A percentile compares a stretch with the other conserved stretches of the same genome.
phyloP scores from a whole-genome alignment of 768 basidiomycete genomes.

The Leccinum pellstonianum region DNA sequence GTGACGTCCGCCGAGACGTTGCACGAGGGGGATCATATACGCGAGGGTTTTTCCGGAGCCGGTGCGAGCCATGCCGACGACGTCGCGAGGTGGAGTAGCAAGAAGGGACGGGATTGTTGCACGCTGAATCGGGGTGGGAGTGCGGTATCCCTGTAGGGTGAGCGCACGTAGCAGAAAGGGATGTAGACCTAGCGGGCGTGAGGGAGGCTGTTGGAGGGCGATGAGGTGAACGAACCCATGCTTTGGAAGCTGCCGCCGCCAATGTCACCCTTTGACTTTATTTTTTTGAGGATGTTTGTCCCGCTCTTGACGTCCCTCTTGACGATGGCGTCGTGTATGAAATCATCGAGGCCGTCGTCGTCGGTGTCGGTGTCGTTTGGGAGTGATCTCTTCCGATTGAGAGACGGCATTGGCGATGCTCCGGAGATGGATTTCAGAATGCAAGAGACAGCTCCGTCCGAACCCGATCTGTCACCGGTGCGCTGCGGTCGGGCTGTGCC shows the following conservation, averaged over 20 bases:
- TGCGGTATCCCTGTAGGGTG: slow-evolving; percentile 89
- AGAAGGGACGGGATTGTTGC: slow-evolving; percentile 84
- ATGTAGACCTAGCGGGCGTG: slow-evolving; percentile 59
- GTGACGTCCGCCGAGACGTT: slow-evolving; percentile 81
- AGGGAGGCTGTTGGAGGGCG: not conserved
- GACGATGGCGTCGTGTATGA: not conserved
- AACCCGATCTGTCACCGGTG: slow-evolving; percentile 5
- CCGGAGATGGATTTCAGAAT: slow-evolving; percentile 7
- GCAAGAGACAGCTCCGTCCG: too few species aligned
- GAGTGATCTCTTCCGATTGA: slow-evolving; percentile 32
- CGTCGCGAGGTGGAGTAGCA: slow-evolving; percentile 80
- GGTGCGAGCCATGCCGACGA: slow-evolving; percentile 98
- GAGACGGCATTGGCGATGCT: slow-evolving; percentile 27
- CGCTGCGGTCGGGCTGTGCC: not conserved
- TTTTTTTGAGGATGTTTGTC: slow-evolving; percentile 72
- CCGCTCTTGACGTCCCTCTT: slow-evolving; percentile 62
- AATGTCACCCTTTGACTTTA: slow-evolving; percentile 76
- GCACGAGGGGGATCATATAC: slow-evolving; percentile 89
- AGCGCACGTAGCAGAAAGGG: slow-evolving; percentile 82
- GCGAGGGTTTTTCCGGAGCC: slow-evolving; percentile 98
- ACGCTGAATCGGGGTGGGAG: slow-evolving; percentile 95
- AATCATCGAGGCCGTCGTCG: slow-evolving; percentile 50
- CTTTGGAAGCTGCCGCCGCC: slow-evolving; percentile 95
- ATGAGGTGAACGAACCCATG: slow-evolving; percentile 66
- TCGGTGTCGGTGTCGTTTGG: slow-evolving; percentile 4